Base-by-base conservation (phyloP, 2,329 filamentous ascomycete species). In the Colletotrichum sp. region DNA sequence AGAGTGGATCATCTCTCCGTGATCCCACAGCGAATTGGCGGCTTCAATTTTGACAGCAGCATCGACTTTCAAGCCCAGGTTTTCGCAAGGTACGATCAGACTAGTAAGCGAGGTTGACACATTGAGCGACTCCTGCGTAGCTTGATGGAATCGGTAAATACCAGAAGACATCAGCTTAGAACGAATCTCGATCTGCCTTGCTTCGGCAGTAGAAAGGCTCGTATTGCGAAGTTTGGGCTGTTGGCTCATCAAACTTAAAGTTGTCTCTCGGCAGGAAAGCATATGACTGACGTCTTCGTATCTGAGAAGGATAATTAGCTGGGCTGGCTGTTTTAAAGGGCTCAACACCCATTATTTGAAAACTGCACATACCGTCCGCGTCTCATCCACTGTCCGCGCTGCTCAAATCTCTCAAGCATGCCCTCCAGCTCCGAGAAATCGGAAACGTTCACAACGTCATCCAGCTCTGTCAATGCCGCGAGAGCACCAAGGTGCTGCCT, bases 1-100 rank as follows among this genome's bases (percentile, higher is more conserved):
- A 0, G 97, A 98, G 0, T 94, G 91, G 24, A 93, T 91, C 86
- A 95, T 94, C 82, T 99, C 96, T 15, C 95, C 95, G 80, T 98
- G 94, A 75, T 97, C 95, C 96, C 97, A 99, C 1, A 99, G 86
- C 8, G 97, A 95, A 79, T 94, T 95, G 13, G 97, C 96, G 9
- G 94, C 91, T 82, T 98, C 97, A 68, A 96, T 90, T 76, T 93
- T 92, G 51, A 95, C 91, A 15, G 92, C 92, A 15, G 92, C 94
- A 79, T 95, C 93, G 58, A 98, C 91, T 71, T 92, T 90, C 3
- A 98, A 84, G 0, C 93, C 94, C n/a, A 95, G 83, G 0, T 90
- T 86, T 73, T 89, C 88, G 80, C 94, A 97, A 5, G 92, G 86
- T 8, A 87, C 81, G n/a, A 95, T 90, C 31, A 98, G 88, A 69